Percentiles rank a stretch among this genome's conserved stretches.
These are phyloP conservation scores for Crepidotus sp. DNA, from an alignment of 1,284 basidiomycete species.

Conservation along the genomic window DNA sequence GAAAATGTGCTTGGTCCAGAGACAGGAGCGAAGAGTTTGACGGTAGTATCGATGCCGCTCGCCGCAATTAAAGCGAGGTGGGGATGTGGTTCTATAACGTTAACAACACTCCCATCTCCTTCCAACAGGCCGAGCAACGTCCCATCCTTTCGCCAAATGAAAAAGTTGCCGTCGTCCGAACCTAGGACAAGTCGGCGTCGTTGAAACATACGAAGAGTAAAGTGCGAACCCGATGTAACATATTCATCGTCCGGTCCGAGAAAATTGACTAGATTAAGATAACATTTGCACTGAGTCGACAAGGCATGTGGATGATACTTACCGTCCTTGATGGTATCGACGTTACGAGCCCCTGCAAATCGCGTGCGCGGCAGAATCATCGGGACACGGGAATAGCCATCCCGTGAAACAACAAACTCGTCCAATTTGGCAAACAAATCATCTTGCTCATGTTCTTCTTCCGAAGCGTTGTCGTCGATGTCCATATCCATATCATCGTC, in stretches of 20 bases:
- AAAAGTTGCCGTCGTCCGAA: slow-evolving; percentile 81
- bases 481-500: slow-evolving; percentile 22
- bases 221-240: slow-evolving; percentile 72
- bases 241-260: slow-evolving; percentile 72
- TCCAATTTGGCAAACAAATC: slow-evolving; percentile 19
- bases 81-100: slow-evolving; percentile 84
- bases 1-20: slow-evolving; percentile 41
- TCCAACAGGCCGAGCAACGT: slow-evolving; percentile 70
- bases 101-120: slow-evolving; percentile 78
- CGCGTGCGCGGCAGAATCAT: slow-evolving; percentile 59
- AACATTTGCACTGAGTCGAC: background rate
- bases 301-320: slow-evolving; percentile 20
- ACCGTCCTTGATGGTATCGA: slow-evolving; percentile 90
- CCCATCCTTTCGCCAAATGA: slow-evolving; percentile 76
- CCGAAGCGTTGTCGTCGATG: slow-evolving; percentile 24
- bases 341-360: slow-evolving; percentile 73
- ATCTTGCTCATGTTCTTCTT: slow-evolving; percentile 14
- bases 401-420: slow-evolving; percentile 17
- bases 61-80: slow-evolving; percentile 72
- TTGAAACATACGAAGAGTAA: background rate
- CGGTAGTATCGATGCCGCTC: slow-evolving; percentile 82
- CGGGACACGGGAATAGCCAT: slow-evolving; percentile 36
- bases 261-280: slow-evolving; percentile 76
- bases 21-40: slow-evolving; percentile 77
- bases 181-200: background rate